phyloP scores from a whole-genome alignment of 331 rosid species.

The Dryas integrifolia region DNA sequence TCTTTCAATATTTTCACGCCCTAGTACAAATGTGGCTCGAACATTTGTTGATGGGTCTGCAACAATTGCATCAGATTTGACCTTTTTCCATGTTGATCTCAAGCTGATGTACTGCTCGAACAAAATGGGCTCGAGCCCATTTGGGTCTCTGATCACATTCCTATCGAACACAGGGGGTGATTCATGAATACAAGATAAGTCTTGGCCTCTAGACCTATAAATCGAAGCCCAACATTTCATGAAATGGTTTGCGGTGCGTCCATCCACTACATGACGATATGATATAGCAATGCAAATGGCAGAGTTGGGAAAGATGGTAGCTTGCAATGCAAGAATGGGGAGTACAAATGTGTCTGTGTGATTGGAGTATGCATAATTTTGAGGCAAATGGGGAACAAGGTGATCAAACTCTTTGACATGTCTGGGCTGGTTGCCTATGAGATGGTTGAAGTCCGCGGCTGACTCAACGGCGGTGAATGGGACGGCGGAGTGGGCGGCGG shows the following conservation, averaged over 20 bases:
- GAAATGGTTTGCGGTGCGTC: conserved; percentile 43
- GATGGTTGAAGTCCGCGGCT: conserved; percentile 20
- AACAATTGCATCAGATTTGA: background rate
- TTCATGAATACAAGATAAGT: conserved; percentile 4
- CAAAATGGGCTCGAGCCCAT: conserved; percentile 33
- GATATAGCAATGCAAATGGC: conserved; percentile 41
- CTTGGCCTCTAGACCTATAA: conserved; percentile 10
- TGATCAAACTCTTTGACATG: conserved; percentile 33
- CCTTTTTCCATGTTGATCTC: background rate
- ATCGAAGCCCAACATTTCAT: conserved; percentile 52
- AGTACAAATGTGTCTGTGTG: conserved; percentile 25
- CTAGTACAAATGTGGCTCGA: conserved; percentile 19
- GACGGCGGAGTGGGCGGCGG: conserved; percentile 11
- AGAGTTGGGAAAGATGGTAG: conserved; percentile 45
- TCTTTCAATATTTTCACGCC: conserved; percentile 6
- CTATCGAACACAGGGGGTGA: conserved; percentile 39
- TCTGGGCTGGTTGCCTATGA: conserved; percentile 22
- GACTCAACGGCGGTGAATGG: conserved; percentile 37
- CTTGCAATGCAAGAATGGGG: conserved; percentile 49
- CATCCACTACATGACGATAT: conserved; percentile 48
- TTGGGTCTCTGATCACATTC: conserved; percentile 30
- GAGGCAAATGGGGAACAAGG: conserved; percentile 35
- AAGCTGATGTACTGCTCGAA: conserved; percentile 7
- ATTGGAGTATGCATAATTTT: background rate
- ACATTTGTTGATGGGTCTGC: conserved; percentile 11